Evolutionary conservation across 163 green algal genomes (phyloP).

Genomic region (Scenedesmus sp.): DNA sequence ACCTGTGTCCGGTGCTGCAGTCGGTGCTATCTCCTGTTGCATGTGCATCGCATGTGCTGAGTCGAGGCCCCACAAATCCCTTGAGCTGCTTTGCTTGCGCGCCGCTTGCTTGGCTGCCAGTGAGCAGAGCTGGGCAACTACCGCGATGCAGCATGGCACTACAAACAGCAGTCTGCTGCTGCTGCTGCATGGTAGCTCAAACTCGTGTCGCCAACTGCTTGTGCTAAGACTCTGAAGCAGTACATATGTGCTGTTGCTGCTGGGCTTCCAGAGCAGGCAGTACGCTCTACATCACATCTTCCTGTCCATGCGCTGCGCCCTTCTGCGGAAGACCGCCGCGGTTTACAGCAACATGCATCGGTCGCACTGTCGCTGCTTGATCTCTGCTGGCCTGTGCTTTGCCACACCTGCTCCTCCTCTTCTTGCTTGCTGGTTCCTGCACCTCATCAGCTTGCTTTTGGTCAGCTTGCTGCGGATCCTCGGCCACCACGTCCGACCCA

Average conservation of each 20-base stretch:
- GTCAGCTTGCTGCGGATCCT: background rate
- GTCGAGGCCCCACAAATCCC: background rate
- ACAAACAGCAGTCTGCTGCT: background rate
- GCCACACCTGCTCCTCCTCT: background rate
- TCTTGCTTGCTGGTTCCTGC: background rate
- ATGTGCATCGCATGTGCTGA: background rate
- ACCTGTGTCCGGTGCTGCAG: background rate
- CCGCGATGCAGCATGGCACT: background rate
- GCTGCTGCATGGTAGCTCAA: background rate
- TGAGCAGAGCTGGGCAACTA: background rate
- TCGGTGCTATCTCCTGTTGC: background rate
- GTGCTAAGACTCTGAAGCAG: background rate
- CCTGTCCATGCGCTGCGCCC: background rate
- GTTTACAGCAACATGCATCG: background rate
- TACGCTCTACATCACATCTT: background rate
- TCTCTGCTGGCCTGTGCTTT: background rate
- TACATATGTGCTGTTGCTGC: background rate
- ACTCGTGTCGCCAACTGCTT: too few species aligned
- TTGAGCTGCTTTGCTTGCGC: background rate
- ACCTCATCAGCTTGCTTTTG: constrained; percentile 3
- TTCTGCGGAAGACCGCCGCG: background rate
- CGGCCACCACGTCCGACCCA: background rate
- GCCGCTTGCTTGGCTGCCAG: background rate
- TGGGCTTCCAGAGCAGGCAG: background rate
- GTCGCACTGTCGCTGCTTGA: background rate